Evolutionary conservation across 352 stramenopile genomes (phyloP).

Genomic region (Globisporangium rhizosaccharum): DNA sequence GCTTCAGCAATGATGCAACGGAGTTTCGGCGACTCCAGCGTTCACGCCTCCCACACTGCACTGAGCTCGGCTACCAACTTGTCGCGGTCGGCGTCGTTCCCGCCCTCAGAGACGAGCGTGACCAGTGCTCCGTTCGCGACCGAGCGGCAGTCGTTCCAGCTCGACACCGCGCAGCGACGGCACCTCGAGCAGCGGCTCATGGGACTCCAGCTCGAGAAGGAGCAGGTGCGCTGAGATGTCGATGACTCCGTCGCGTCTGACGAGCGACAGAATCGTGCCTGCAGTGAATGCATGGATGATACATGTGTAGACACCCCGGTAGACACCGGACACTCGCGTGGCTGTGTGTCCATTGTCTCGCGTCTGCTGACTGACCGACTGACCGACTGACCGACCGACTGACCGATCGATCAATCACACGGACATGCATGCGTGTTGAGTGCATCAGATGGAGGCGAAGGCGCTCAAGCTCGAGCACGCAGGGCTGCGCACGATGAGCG

Average conservation of each 20-base stretch:
- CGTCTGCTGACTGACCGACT: background rate
- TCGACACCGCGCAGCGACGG: constrained; percentile 28
- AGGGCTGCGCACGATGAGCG: constrained; percentile 35
- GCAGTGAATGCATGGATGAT: too few species aligned
- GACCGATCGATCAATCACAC: too few species aligned
- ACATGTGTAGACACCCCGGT: background rate
- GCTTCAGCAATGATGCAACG: constrained; percentile 12
- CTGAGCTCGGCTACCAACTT: background rate
- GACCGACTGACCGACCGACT: too few species aligned
- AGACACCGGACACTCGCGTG: background rate
- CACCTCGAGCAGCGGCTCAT: constrained; percentile 42
- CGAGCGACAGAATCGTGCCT: background rate
- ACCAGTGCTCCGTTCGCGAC: constrained; percentile 27
- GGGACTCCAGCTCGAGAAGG: constrained; percentile 39
- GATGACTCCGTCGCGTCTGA: background rate
- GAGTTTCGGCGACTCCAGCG: constrained; percentile 3
- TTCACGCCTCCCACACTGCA: background rate
- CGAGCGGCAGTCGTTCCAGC: constrained; percentile 37
- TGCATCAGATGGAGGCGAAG: constrained; percentile 27
- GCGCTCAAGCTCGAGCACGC: constrained; percentile 37
- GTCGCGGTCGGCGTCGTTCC: constrained; percentile 10
- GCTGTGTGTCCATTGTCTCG: background rate
- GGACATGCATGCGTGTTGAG: background rate
- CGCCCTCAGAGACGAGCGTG: background rate
- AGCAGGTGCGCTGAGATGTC: constrained; percentile 24